A percentile compares a stretch with the other conserved stretches of the same genome.
These are phyloP conservation scores for Handroanthus guayacan DNA, from an alignment of 257 asterid species.

Conservation along the genomic window DNA sequence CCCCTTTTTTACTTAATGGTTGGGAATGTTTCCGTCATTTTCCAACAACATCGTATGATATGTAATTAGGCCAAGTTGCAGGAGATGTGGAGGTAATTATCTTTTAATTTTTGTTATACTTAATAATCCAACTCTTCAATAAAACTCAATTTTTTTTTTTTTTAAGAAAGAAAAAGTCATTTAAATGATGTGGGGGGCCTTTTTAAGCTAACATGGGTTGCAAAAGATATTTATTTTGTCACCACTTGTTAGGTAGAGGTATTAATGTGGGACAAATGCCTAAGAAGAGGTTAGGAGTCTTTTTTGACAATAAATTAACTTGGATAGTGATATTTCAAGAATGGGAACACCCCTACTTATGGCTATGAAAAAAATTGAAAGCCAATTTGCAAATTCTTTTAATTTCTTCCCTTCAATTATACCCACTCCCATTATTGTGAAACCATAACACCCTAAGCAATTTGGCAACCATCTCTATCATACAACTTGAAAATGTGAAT, in stretches of 20 bases:
- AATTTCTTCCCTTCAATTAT: background rate
- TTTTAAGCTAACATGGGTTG: background rate
- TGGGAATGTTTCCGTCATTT: no score
- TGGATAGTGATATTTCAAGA: slow-evolving; percentile 38
- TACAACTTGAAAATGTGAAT: slow-evolving; percentile 37
- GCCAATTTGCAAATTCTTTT: background rate
- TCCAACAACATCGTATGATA: no score
- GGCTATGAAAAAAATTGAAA: slow-evolving; percentile 3
- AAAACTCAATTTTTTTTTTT: background rate
- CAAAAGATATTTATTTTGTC: background rate
- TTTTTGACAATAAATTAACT: slow-evolving; percentile 26
- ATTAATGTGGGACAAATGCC: slow-evolving; percentile 25
- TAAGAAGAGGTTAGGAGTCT: slow-evolving; percentile 27
- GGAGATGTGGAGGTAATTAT: no score
- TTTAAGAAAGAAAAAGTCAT: background rate
- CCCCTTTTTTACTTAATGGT: no score
- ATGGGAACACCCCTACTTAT: slow-evolving; percentile 18
- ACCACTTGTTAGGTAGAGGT: slow-evolving; percentile 18
- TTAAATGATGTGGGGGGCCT: slow-evolving; percentile 14
- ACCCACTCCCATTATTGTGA: slow-evolving; percentile 25
- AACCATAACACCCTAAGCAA: slow-evolving; percentile 25
- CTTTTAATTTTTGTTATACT: no score
- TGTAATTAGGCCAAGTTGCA: no score
- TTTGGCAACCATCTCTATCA: slow-evolving; percentile 35
- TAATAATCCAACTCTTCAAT: background rate